Evolutionary conservation across 2,329 filamentous ascomycete species (phyloP).

Genomic region (Aspergillus jensenii): DNA sequence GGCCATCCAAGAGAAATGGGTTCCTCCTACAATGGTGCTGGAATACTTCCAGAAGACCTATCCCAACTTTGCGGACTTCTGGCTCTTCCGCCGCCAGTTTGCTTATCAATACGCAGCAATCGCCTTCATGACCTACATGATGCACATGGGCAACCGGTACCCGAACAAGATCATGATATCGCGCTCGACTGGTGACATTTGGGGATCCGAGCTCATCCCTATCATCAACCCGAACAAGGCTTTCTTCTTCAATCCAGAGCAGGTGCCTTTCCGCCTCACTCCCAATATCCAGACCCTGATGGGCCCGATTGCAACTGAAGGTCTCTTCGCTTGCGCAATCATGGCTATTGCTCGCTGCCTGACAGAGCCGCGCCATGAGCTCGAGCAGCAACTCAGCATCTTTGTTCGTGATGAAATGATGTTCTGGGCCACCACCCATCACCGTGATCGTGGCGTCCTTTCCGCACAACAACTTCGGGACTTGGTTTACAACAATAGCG

Average conservation of each 20-base stretch:
- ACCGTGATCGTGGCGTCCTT: slow-evolving; percentile 66
- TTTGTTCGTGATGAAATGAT: slow-evolving; percentile 98
- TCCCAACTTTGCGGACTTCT: slow-evolving; percentile 89
- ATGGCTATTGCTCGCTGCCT: slow-evolving; percentile 96
- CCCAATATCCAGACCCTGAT: slow-evolving; percentile 95
- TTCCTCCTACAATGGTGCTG: slow-evolving; percentile 76
- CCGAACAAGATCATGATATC: slow-evolving; percentile 95
- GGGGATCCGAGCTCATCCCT: slow-evolving; percentile 92
- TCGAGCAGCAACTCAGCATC: slow-evolving; percentile 91
- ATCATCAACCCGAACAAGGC: slow-evolving; percentile 82
- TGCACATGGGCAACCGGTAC: slow-evolving; percentile 95
- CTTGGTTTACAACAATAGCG: slow-evolving; percentile 80
- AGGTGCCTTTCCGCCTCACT: slow-evolving; percentile 94
- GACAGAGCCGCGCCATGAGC: slow-evolving; percentile 75
- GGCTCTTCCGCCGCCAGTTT: slow-evolving; percentile 97
- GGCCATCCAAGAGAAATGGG: slow-evolving; percentile 91
- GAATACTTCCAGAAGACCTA: slow-evolving; percentile 89
- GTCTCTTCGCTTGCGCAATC: slow-evolving; percentile 89
- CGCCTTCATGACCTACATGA: slow-evolving; percentile 97
- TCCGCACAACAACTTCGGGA: slow-evolving; percentile 72
- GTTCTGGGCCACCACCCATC: slow-evolving; percentile 86
- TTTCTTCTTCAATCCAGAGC: slow-evolving; percentile 91
- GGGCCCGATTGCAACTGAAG: slow-evolving; percentile 92
- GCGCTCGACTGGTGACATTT: slow-evolving; percentile 84
- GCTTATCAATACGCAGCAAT: slow-evolving; percentile 92